Evolutionary conservation across 495 filamentous ascomycete species (phyloP), one percentile per base, ranked within the genome.

Genomic region (Daldinia bambusicola): DNA sequence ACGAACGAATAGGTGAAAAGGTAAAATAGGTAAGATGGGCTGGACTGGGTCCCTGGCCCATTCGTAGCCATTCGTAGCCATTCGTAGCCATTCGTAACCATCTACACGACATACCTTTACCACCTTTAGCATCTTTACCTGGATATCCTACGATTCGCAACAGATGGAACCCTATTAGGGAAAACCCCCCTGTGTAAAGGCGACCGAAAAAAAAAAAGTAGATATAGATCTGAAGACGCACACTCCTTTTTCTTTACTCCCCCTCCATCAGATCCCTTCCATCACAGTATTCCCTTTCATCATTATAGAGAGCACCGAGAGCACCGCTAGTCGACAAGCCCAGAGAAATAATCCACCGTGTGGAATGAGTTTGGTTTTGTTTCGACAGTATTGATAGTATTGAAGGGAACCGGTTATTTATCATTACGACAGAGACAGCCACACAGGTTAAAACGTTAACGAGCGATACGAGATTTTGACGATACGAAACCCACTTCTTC

Each of bases 191-290:
- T 69, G 70, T 57, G 45, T 50, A 48, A 61, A 55, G 34, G 60
- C 12, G 26, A 72, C 30, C n/a, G 14, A 52, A n/a, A n/a, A 26
- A 14, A 55, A 71, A 73, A 72, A 69, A 73, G 66, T 73, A 73
- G 70, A 73, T 73, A 73, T 73, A 73, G 70, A 66, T 73, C 65
- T 73, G 16, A 62, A 73, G 53, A 65, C 56, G 56, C 70, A 66
- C 70, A 65, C 70, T 52, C 70, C 56, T 66, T 69, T 41, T 59
- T 43, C 26, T 16, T 13, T 22, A 22, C 43, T 48, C 43, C 34
- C 36, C 69, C 65, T 18, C 69, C 65, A 51, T 40, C 56, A 66
- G 65, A 68, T 72, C 70, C 65, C 70, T 72, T 62, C 56, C 51
- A 69, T 73, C 34, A 36, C 69, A 63, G 43, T 55, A 41, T 72